Conservation (phyloP, 2,329 filamentous ascomycete genomes). For the Tolypocladium nubicola region DNA sequence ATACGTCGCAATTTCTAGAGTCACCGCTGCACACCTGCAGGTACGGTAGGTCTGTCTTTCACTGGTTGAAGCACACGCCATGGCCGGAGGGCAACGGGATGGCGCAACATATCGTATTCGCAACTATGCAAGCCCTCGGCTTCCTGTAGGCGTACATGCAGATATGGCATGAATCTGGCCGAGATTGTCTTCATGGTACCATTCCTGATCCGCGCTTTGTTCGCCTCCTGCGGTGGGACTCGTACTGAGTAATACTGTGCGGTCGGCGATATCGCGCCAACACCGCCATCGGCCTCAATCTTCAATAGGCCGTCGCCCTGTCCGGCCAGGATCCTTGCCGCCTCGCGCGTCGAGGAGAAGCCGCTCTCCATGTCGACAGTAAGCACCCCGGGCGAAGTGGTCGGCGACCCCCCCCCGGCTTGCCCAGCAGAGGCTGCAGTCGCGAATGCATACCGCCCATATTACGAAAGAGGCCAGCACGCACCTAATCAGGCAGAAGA, state of each 20-base stretch:
- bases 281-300: background rate
- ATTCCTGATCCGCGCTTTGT: background rate
- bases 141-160: background rate
- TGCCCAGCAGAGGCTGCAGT: background rate
- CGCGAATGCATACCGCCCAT: conserved; percentile 1
- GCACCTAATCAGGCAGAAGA: background rate
- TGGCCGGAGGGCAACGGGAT: background rate
- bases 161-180: background rate
- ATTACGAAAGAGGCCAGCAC: background rate
- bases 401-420: background rate
- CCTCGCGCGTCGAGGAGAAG: background rate
- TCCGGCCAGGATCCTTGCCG: background rate
- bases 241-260: background rate
- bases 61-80: no score
- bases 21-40: no score
- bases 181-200: background rate
- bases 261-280: background rate
- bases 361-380: background rate
- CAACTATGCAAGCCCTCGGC: background rate
- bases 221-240: background rate
- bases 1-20: no score
- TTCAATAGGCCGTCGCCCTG: background rate
- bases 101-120: background rate
- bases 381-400: background rate
- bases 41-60: no score